phyloP scores from a whole-genome alignment of 176 grass and related monocot species.

The Pharus latifolius region DNA sequence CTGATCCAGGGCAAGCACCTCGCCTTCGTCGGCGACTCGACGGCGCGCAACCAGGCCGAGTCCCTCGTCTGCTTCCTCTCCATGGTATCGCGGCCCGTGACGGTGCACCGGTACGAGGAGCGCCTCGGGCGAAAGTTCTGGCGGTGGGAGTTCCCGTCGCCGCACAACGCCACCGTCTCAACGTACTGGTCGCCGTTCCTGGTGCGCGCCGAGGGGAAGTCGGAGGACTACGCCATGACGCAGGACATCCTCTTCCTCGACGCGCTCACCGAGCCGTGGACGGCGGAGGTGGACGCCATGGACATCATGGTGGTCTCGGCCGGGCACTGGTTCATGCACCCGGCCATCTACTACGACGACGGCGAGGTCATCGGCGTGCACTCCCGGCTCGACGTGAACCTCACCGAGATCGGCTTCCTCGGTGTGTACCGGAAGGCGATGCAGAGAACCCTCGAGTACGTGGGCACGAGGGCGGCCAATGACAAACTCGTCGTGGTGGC shows the following conservation, averaged over 20 bases:
- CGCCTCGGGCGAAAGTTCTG: constrained; percentile 18
- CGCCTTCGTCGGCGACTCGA: constrained; percentile 38
- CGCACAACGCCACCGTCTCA: constrained; percentile 22
- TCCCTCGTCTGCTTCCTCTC: constrained; percentile 24
- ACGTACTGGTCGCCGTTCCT: constrained; percentile 48
- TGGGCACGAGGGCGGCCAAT: background rate
- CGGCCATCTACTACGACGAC: constrained; percentile 17
- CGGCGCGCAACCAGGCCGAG: constrained; percentile 38
- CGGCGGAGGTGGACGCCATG: background rate
- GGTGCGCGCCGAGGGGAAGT: background rate
- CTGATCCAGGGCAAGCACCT: constrained; percentile 9
- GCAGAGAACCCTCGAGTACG: constrained; percentile 2
- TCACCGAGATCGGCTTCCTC: background rate
- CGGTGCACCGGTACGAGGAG: constrained; percentile 12
- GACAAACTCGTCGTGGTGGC: constrained; percentile 15
- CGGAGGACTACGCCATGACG: constrained; percentile 7
- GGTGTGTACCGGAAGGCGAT: constrained; percentile 18
- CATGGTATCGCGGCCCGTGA: background rate
- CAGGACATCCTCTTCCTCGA: constrained; percentile 5
- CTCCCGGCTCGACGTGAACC: background rate
- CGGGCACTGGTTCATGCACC: constrained; percentile 30
- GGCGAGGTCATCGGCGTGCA: constrained; percentile 21
- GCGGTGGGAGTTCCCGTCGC: constrained; percentile 16
- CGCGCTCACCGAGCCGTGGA: constrained; percentile 19
- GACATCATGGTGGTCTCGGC: constrained; percentile 22